phyloP scores from a whole-genome alignment of 2,329 filamentous ascomycete genomes.

The Myriosclerotinia curreyana region DNA sequence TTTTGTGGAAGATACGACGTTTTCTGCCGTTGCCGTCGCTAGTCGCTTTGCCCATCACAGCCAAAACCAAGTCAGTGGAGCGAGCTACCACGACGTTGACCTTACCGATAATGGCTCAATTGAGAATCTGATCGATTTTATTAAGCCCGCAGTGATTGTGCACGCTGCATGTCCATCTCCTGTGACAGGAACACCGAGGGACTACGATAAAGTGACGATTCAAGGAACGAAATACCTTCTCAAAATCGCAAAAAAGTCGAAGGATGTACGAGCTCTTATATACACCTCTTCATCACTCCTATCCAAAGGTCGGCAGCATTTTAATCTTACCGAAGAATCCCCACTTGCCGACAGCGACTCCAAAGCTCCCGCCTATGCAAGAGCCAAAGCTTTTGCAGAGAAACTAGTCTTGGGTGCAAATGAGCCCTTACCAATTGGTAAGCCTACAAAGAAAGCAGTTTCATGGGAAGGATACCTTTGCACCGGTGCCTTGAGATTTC shows the following conservation, averaged over 20 bases:
- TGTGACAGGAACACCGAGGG: slow-evolving; percentile 1
- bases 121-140: background rate
- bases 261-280: slow-evolving; percentile 6
- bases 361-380: slow-evolving; percentile 1
- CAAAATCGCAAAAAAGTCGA: background rate
- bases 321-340: slow-evolving; percentile 15
- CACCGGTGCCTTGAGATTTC: slow-evolving; percentile 8
- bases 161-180: slow-evolving; percentile 17
- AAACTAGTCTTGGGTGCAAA: slow-evolving; percentile 10
- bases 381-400: slow-evolving; percentile 13
- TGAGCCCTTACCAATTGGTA: background rate
- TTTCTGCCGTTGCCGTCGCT: background rate
- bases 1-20: background rate
- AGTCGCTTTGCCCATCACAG: slow-evolving; percentile 4
- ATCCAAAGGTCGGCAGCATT: background rate
- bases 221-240: slow-evolving; percentile 15
- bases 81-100: slow-evolving; percentile 10
- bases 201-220: slow-evolving; percentile 1
- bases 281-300: slow-evolving; percentile 17
- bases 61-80: background rate
- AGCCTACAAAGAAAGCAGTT: background rate
- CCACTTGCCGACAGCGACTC: slow-evolving; percentile 5
- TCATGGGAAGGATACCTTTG: slow-evolving; percentile 8
- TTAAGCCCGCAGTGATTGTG: background rate
- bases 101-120: slow-evolving; percentile 2